Conservation (phyloP, 768 basidiomycete genomes). For the Sistotremastrum niveocremeum region DNA sequence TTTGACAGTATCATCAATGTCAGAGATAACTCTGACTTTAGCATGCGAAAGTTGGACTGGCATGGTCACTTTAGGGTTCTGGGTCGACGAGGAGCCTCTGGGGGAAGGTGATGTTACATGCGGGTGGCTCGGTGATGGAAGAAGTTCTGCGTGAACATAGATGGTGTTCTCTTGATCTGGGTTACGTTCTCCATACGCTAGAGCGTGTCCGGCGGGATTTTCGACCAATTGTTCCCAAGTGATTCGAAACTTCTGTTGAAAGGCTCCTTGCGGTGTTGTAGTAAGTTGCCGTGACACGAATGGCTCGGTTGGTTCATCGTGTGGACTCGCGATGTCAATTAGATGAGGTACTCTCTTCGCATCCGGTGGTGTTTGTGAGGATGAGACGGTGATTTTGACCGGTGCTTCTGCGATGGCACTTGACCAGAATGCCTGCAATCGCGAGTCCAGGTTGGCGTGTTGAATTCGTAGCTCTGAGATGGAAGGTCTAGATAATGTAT, state of each 20-base stretch:
- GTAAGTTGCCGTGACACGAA: conserved; percentile 35
- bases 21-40: conserved; percentile 71
- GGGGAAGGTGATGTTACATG: conserved; percentile 4
- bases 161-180: conserved; percentile 38
- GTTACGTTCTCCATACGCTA: conserved; percentile 38
- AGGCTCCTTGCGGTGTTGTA: conserved; percentile 61
- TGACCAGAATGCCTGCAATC: conserved; percentile 73
- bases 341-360: conserved; percentile 8
- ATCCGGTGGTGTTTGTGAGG: conserved; percentile 5
- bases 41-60: conserved; percentile 38
- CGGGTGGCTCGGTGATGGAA: conserved; percentile 24
- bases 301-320: conserved; percentile 25
- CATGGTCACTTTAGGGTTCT: conserved; percentile 11
- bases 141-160: conserved; percentile 37
- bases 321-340: conserved; percentile 15
- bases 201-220: conserved; percentile 42
- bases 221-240: conserved; percentile 56
- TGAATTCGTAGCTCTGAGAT: conserved; percentile 32
- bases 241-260: conserved; percentile 48
- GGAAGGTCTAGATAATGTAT: neutral
- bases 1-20: conserved; percentile 92
- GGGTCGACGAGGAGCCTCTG: conserved; percentile 2
- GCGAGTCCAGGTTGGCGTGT: conserved; percentile 63
- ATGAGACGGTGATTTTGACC: conserved; percentile 46
- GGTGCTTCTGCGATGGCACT: conserved; percentile 50